A percentile compares a stretch with the other conserved stretches of the same genome.
phyloP scores from a whole-genome alignment of 2,329 filamentous ascomycete genomes.

The Fusarium sp. region DNA sequence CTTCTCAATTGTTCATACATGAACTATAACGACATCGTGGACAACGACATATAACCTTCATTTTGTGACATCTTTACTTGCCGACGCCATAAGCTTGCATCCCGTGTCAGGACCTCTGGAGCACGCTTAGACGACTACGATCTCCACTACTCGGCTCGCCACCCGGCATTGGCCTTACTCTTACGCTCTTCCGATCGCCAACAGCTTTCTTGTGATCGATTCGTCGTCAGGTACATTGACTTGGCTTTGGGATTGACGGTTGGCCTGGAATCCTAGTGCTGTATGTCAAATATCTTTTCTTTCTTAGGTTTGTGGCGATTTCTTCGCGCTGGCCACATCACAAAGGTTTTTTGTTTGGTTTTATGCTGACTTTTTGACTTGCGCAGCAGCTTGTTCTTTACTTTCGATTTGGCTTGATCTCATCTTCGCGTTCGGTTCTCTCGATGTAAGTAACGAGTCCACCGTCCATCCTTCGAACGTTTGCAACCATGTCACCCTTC shows the following conservation, averaged over 20 bases:
- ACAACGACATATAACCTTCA: constrained; percentile 16
- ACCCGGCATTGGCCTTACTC: constrained; percentile 21
- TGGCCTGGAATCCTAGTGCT: constrained; percentile 3
- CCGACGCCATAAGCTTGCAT: constrained; percentile 4
- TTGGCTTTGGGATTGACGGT: constrained; percentile 10
- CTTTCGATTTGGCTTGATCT: neutral
- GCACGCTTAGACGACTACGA: constrained; percentile 16
- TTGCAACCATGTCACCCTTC: constrained; percentile 10
- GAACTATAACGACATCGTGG: constrained; percentile 19
- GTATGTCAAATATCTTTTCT: constrained; percentile 10
- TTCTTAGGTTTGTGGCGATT: constrained; percentile 15
- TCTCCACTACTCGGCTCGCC: constrained; percentile 15
- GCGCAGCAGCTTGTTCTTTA: neutral
- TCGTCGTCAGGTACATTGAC: constrained; percentile 24
- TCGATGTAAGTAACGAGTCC: neutral
- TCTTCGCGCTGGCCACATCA: neutral
- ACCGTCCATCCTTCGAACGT: neutral
- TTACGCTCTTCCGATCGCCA: constrained; percentile 14
- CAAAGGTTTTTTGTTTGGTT: neutral
- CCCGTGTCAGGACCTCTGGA: constrained; percentile 9
- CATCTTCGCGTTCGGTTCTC: neutral
- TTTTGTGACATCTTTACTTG: constrained; percentile 16
- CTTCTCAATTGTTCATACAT: constrained; percentile 17
- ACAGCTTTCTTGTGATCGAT: constrained; percentile 23
- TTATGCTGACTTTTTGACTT: neutral